A percentile compares a stretch with the other conserved stretches of the same genome.
Evolutionary conservation across 1,139 yeast genomes (phyloP).

Genomic region (Yamadazyma pseudoaaseri): DNA sequence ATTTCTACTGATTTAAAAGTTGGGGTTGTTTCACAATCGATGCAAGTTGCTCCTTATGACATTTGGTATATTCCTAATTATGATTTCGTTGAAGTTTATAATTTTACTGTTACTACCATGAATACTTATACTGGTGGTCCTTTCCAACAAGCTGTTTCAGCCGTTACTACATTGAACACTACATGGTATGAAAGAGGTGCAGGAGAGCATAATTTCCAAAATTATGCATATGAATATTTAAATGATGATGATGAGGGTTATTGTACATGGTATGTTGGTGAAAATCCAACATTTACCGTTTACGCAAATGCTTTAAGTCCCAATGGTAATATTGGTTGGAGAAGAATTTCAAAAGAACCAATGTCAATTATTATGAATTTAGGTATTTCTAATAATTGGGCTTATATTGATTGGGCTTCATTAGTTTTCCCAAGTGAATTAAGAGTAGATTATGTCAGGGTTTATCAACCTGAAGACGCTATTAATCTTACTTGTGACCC

Average conservation of each 20-base stretch:
- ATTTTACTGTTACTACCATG: constrained; percentile 61
- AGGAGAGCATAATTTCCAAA: constrained; percentile 54
- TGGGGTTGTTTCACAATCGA: constrained; percentile 79
- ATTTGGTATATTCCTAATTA: constrained; percentile 86
- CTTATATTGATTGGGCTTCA: constrained; percentile 75
- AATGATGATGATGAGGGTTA: constrained; percentile 70
- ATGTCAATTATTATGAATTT: constrained; percentile 77
- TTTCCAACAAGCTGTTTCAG: constrained; percentile 81
- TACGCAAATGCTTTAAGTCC: constrained; percentile 68
- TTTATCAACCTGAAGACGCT: constrained; percentile 66
- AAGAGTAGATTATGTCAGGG: constrained; percentile 72
- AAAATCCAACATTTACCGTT: constrained; percentile 61
- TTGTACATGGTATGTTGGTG: constrained; percentile 79
- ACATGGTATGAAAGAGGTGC: constrained; percentile 73
- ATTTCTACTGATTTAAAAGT: constrained; percentile 44
- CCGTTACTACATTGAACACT: constrained; percentile 63
- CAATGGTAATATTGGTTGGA: constrained; percentile 78
- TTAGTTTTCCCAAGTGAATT: constrained; percentile 66
- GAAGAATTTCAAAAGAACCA: constrained; percentile 78
- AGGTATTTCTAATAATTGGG: constrained; percentile 82
- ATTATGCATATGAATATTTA: constrained; percentile 73
- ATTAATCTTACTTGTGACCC: constrained; percentile 74
- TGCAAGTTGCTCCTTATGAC: constrained; percentile 83
- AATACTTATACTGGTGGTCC: constrained; percentile 84
- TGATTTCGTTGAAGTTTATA: constrained; percentile 63